Conservation (phyloP, 768 basidiomycete species). For the Termitomyces sp. region DNA sequence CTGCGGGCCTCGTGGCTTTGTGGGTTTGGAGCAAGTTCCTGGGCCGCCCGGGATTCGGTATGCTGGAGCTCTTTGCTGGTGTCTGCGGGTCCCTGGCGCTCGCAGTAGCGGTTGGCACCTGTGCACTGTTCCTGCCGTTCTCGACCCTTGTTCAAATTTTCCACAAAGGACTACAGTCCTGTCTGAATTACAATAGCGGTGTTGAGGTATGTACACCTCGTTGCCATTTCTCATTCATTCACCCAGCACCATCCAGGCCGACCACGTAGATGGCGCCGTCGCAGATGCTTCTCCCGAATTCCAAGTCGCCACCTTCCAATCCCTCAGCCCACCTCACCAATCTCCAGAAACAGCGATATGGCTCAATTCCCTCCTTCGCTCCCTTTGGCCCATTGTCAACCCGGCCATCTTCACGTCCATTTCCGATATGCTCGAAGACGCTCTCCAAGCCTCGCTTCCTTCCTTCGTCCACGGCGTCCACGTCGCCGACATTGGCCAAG, state of each 20-base stretch:
- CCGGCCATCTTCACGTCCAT: conserved; percentile 54
- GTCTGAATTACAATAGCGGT: neutral
- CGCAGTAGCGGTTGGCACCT: conserved; percentile 21
- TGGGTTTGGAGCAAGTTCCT: conserved; percentile 16
- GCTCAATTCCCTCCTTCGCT: conserved; percentile 58
- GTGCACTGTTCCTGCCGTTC: conserved; percentile 10
- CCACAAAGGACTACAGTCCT: neutral
- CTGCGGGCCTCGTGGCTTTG: conserved; percentile 18
- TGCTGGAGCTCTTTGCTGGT: conserved; percentile 15
- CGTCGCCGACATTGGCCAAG: conserved; percentile 66
- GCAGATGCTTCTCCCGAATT: neutral
- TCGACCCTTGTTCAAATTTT: neutral
- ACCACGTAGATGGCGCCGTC: too few species aligned
- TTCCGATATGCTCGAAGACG: conserved; percentile 60
- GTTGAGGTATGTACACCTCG: neutral
- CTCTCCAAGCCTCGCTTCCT: conserved; percentile 48
- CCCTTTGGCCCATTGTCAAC: conserved; percentile 72
- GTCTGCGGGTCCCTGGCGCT: conserved; percentile 20
- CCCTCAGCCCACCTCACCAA: neutral
- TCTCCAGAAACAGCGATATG: conserved; percentile 39
- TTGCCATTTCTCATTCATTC: neutral
- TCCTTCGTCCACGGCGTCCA: conserved; percentile 53
- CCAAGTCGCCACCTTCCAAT: neutral
- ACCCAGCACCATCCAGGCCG: neutral
- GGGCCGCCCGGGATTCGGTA: conserved; percentile 11